Conservation (phyloP, 495 filamentous ascomycete species). For the Xylaria intraflava region DNA sequence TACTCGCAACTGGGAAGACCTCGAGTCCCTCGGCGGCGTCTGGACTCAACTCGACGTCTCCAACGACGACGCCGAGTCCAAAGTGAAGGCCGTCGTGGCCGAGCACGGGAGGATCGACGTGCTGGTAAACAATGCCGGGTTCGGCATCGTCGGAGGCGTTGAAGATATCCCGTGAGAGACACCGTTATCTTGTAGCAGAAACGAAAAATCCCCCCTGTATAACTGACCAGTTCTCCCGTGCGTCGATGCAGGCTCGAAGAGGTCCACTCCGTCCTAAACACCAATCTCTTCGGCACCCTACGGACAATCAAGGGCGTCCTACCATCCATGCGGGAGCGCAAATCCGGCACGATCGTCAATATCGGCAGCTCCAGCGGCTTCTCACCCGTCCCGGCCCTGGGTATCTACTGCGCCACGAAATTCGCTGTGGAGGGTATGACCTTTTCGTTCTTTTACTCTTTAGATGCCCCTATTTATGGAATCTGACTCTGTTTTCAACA, state of each 20-base stretch:
- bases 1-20: conserved; percentile 19
- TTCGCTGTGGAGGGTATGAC: conserved; percentile 31
- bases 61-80: conserved; percentile 23
- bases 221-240: not conserved
- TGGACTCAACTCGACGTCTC: conserved; percentile 36
- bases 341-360: conserved; percentile 37
- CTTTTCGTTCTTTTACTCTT: not conserved
- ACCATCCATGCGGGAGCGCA: conserved; percentile 40
- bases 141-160: conserved; percentile 35
- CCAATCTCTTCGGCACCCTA: conserved; percentile 43
- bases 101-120: conserved; percentile 43
- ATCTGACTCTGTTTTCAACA: not conserved
- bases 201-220: no score
- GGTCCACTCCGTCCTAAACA: conserved; percentile 31
- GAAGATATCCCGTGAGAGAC: conserved; percentile 36
- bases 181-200: not conserved
- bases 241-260: conserved; percentile 20
- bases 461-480: not conserved
- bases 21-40: conserved; percentile 32
- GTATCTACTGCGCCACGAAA: conserved; percentile 40
- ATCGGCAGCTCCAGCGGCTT: conserved; percentile 30
- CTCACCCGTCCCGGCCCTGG: conserved; percentile 13
- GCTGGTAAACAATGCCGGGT: conserved; percentile 46
- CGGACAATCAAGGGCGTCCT: conserved; percentile 40
- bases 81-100: conserved; percentile 25